A percentile compares a stretch with the other conserved stretches of the same genome.
These are phyloP conservation scores for Magnusiomyces magnusii DNA, from an alignment of 1,139 yeast species.

Conservation along the genomic window DNA sequence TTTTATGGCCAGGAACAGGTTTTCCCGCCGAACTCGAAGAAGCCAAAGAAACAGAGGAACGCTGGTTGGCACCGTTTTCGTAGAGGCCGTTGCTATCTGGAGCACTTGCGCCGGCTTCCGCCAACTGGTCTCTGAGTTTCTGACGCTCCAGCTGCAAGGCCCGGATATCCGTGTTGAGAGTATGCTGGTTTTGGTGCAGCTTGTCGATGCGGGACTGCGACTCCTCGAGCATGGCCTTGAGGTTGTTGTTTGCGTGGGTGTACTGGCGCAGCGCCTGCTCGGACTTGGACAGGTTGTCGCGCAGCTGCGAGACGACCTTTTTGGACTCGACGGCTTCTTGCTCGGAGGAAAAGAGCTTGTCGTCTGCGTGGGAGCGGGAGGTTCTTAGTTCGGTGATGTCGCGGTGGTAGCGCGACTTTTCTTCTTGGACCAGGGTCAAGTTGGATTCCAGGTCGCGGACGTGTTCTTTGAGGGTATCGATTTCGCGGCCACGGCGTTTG, in stretches of 20 bases:
- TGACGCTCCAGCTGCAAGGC: constrained; percentile 12
- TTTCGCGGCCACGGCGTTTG: constrained; percentile 44
- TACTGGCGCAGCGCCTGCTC: constrained; percentile 21
- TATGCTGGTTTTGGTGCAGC: constrained; percentile 10
- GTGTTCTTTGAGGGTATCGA: constrained; percentile 33
- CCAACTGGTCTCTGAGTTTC: constrained; percentile 10
- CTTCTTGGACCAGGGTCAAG: constrained; percentile 27
- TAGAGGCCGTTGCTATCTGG: neutral
- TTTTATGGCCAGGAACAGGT: neutral
- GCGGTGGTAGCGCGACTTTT: constrained; percentile 22
- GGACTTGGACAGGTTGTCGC: constrained; percentile 25
- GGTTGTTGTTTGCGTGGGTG: constrained; percentile 8
- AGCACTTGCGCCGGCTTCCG: neutral
- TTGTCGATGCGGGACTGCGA: constrained; percentile 14
- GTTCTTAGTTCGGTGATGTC: constrained; percentile 23
- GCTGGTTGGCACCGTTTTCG: neutral
- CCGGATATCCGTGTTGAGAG: constrained; percentile 12
- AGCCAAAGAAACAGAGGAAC: constrained; percentile 1
- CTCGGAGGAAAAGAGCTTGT: constrained; percentile 22
- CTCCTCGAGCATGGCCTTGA: constrained; percentile 13
- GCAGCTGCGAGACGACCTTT: constrained; percentile 20
- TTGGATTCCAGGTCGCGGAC: constrained; percentile 29
- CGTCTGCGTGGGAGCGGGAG: constrained; percentile 25
- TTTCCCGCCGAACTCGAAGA: neutral
- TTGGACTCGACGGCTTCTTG: constrained; percentile 28